Conservation (phyloP, 1,284 basidiomycete species). For the Trichosporon sp. region DNA sequence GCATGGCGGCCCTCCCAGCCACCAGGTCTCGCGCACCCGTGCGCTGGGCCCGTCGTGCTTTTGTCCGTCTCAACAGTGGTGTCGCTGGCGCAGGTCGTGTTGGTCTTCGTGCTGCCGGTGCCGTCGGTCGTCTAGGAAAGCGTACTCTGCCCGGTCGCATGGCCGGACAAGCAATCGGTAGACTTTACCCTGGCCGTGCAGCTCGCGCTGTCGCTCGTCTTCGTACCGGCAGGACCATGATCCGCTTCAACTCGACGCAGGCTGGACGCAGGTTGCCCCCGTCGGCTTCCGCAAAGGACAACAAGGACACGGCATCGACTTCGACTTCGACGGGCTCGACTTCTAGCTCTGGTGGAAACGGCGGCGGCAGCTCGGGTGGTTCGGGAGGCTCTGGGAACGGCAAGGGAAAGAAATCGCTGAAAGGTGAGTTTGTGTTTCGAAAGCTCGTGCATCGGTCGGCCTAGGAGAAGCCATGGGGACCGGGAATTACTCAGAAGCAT, state of each 20-base stretch:
- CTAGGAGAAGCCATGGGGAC: constrained; percentile 12
- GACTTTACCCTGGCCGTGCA: constrained; percentile 16
- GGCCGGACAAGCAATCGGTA: constrained; percentile 7
- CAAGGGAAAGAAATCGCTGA: constrained; percentile 2
- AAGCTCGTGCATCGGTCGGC: constrained; percentile 10
- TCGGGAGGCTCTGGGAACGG: constrained; percentile 14
- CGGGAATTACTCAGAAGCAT: constrained; percentile 18
- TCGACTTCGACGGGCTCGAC: background rate
- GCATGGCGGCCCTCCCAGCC: constrained; percentile 10
- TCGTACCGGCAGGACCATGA: constrained; percentile 1
- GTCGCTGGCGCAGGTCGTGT: constrained; percentile 15
- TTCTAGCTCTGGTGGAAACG: background rate
- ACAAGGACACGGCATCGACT: background rate
- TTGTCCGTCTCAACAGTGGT: constrained; percentile 19
- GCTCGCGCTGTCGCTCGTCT: constrained; percentile 12
- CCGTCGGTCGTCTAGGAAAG: constrained; percentile 10
- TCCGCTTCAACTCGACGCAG: constrained; percentile 18
- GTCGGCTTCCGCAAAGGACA: constrained; percentile 5
- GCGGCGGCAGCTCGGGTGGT: background rate
- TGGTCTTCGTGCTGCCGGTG: constrained; percentile 15
- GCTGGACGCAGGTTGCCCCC: constrained; percentile 15
- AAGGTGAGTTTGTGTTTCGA: constrained; percentile 14
- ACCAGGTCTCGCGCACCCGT: constrained; percentile 13
- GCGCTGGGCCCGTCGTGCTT: constrained; percentile 14
- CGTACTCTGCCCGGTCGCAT: constrained; percentile 17